These are phyloP conservation scores for Panicum hallii DNA, from an alignment of 202 grass and related monocot species.

Conservation along the genomic window DNA sequence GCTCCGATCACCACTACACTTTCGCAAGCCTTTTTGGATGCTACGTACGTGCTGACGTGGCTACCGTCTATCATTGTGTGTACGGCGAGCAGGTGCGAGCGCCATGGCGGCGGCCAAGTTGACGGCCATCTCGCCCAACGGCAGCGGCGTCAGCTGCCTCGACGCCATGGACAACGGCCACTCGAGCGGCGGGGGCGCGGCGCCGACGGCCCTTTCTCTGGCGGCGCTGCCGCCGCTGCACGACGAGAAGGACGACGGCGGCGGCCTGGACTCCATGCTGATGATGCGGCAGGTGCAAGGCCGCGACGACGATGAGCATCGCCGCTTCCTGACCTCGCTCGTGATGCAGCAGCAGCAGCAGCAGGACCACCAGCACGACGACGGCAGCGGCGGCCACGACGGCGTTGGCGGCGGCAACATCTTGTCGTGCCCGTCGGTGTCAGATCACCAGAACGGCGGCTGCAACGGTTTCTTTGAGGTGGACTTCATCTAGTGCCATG, in stretches of 20 bases:
- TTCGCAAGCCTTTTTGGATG: not conserved
- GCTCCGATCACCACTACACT: no score
- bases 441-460: slow-evolving; percentile 47
- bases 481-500: slow-evolving; percentile 53
- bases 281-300: slow-evolving; percentile 24
- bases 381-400: not conserved
- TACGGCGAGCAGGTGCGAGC: slow-evolving; percentile 27
- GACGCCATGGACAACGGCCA: slow-evolving; percentile 56
- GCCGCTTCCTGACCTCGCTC: slow-evolving; percentile 29
- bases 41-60: not conserved
- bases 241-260: slow-evolving; percentile 10
- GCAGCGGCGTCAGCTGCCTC: slow-evolving; percentile 57
- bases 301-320: not conserved
- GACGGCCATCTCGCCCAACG: slow-evolving; percentile 53
- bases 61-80: not conserved
- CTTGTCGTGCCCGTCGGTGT: slow-evolving; percentile 51
- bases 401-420: slow-evolving; percentile 15
- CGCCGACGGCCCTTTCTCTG: slow-evolving; percentile 54
- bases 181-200: slow-evolving; percentile 41
- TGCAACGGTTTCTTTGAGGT: slow-evolving; percentile 62
- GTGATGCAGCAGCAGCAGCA: slow-evolving; percentile 32
- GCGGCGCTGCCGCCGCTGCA: not conserved
- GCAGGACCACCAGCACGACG: not conserved
- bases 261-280: slow-evolving; percentile 45
- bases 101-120: slow-evolving; percentile 44